Evolutionary conservation across 2,329 filamentous ascomycete genomes (phyloP).

Genomic region (Colletotrichum acutatum): DNA sequence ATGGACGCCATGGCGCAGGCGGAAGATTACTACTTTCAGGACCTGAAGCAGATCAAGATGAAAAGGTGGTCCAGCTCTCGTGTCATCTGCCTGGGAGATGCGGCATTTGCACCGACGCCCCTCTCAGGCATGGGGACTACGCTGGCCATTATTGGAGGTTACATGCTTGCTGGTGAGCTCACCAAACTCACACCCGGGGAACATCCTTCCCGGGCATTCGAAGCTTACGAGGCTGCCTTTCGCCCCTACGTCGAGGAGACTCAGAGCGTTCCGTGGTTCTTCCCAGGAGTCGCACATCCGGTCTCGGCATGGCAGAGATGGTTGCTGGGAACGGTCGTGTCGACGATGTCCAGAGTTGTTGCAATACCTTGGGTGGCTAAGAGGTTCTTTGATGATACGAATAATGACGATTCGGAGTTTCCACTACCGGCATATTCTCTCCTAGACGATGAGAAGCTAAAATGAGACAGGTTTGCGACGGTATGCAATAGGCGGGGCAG

Average conservation of each 20-base stretch:
- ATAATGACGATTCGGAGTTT: constrained; percentile 11
- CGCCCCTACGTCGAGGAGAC: constrained; percentile 28
- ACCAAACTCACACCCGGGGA: constrained; percentile 24
- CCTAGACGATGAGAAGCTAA: neutral
- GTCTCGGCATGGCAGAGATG: constrained; percentile 16
- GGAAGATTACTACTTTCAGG: constrained; percentile 56
- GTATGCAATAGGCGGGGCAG: no score
- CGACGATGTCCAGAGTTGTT: constrained; percentile 26
- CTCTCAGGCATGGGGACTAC: constrained; percentile 59
- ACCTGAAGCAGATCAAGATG: constrained; percentile 54
- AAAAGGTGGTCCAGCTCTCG: constrained; percentile 47
- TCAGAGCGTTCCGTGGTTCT: constrained; percentile 24
- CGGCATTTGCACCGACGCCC: constrained; percentile 56
- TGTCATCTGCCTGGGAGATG: constrained; percentile 59
- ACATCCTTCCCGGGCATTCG: constrained; percentile 17
- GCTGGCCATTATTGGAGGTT: constrained; percentile 56
- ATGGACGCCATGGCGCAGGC: constrained; percentile 42
- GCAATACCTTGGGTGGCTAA: constrained; percentile 12
- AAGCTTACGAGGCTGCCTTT: constrained; percentile 28
- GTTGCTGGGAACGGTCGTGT: constrained; percentile 5
- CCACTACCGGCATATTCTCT: constrained; percentile 3
- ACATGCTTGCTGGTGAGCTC: constrained; percentile 62
- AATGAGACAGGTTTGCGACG: no score
- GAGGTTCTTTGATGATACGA: neutral
- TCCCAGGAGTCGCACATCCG: constrained; percentile 23